Evolutionary conservation across 2,329 filamentous ascomycete genomes (phyloP), one percentile per base, ranked within the genome.

Genomic region (Venturia oleaginea): DNA sequence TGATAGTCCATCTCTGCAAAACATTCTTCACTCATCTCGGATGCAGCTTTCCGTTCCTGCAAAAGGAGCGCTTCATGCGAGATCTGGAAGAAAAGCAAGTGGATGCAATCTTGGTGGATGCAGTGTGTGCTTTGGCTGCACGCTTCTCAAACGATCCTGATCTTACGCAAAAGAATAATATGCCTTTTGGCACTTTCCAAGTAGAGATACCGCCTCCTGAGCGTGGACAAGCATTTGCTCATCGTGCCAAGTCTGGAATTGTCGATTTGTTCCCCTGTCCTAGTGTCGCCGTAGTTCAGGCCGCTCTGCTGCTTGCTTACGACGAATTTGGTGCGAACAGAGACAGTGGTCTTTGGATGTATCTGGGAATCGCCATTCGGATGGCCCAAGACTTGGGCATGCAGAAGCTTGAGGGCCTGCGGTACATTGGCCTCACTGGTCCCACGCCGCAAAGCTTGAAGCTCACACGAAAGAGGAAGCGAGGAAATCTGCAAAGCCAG

Each of bases 271-370:
- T 95, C 67, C 84, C 90, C 0, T 94, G 89, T 67, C 91, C 91
- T 0, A 91, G 87, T 2, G 86, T 95, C 0, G 88, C 89, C 30
- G 91, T 90, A 11, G 90, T 94, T 0, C 92, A 96, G 70, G 90
- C 91, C 0, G 92, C 88, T 60, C 76, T 96, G 13, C 77, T 96
- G 34, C 84, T 96, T 76, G 91, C 91, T 0, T 96, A 96, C 71
- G 91, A 95, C 68, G 88, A 92, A 54, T 96, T 96, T 69, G 92
- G 91, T 0, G 89, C 90, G 13, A 90, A 91, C 68, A 90, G 92
- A 69, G 92, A 96, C 71, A 95, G 91, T 72, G 90, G 91, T 0
- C 76, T 96, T 7, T 96, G 92, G 91, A 95, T 96, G 91, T 96
- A 95, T 71, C 80, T 96, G 1, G 92, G 91, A 0, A 87, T 93